phyloP scores from a whole-genome alignment of 495 filamentous ascomycete species.

The Neurospora africana region DNA sequence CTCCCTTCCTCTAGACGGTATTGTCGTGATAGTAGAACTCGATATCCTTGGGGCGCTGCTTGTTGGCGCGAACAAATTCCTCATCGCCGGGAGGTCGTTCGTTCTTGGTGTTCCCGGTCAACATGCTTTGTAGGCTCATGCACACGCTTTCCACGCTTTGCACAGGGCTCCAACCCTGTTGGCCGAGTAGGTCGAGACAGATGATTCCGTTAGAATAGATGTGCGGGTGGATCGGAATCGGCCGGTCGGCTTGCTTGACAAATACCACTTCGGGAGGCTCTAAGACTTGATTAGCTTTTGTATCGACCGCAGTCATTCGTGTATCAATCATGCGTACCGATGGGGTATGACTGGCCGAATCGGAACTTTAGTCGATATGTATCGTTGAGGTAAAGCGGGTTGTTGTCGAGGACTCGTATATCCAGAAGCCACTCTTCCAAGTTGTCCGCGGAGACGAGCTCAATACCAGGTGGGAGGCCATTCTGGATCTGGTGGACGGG shows the following conservation, averaged over 20 bases:
- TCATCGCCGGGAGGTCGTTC: constrained; percentile 78
- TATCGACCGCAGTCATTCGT: not conserved
- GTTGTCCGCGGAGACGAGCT: constrained; percentile 67
- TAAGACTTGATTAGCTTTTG: constrained; percentile 23
- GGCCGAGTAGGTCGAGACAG: constrained; percentile 84
- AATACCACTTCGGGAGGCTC: constrained; percentile 94
- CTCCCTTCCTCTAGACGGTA: constrained; percentile 45
- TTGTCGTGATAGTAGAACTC: constrained; percentile 84
- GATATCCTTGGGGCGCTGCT: constrained; percentile 69
- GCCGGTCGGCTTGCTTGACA: constrained; percentile 50
- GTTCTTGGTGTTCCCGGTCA: constrained; percentile 86
- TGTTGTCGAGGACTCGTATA: constrained; percentile 80
- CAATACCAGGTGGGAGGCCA: constrained; percentile 59
- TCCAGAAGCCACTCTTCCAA: constrained; percentile 90
- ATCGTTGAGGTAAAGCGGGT: constrained; percentile 77
- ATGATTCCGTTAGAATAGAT: constrained; percentile 98
- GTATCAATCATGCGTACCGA: constrained; percentile 46
- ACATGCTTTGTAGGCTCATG: constrained; percentile 97
- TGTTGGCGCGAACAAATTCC: constrained; percentile 72
- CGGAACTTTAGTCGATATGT: constrained; percentile 78
- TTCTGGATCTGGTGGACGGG: constrained; percentile 37
- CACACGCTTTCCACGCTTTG: constrained; percentile 95
- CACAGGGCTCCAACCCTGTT: constrained; percentile 85
- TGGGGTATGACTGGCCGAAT: constrained; percentile 78
- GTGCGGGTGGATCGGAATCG: constrained; percentile 93